Evolutionary conservation across 331 rosid genomes (phyloP).

Genomic region (Pyrus hybrid): DNA sequence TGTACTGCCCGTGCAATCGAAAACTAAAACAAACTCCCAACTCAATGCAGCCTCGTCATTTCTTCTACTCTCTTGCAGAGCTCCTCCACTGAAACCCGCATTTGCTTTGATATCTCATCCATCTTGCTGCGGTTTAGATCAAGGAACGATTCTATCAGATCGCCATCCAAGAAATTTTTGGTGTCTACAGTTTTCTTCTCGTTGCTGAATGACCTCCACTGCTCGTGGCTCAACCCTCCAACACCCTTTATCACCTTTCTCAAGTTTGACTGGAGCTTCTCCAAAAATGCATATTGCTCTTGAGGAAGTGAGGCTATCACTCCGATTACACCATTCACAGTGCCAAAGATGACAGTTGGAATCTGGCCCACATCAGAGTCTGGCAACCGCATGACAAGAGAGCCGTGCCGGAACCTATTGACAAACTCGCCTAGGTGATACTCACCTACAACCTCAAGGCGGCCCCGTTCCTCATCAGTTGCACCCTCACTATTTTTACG

Average conservation of each 20-base stretch:
- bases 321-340: conserved; percentile 79
- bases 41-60: conserved; percentile 79
- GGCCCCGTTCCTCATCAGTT: conserved; percentile 81
- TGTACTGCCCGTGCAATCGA: neutral
- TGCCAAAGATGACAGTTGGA: conserved; percentile 76
- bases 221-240: conserved; percentile 90
- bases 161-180: conserved; percentile 80
- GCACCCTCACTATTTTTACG: conserved; percentile 90
- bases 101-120: conserved; percentile 69
- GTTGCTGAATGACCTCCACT: conserved; percentile 85
- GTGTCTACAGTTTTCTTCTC: conserved; percentile 79
- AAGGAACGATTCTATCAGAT: conserved; percentile 84
- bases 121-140: conserved; percentile 72
- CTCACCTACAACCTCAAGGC: conserved; percentile 83
- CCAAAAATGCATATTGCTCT: conserved; percentile 67
- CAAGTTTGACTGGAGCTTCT: conserved; percentile 71
- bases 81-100: conserved; percentile 74
- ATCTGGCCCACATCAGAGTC: conserved; percentile 92
- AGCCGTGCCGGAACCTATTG: conserved; percentile 72
- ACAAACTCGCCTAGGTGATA: conserved; percentile 87
- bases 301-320: conserved; percentile 91
- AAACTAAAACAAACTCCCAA: neutral
- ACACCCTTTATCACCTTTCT: conserved; percentile 86
- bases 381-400: conserved; percentile 88
- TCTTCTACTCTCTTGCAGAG: conserved; percentile 90